Base-by-base conservation (phyloP, 1,284 basidiomycete genomes). In the Irpex lacteus region DNA sequence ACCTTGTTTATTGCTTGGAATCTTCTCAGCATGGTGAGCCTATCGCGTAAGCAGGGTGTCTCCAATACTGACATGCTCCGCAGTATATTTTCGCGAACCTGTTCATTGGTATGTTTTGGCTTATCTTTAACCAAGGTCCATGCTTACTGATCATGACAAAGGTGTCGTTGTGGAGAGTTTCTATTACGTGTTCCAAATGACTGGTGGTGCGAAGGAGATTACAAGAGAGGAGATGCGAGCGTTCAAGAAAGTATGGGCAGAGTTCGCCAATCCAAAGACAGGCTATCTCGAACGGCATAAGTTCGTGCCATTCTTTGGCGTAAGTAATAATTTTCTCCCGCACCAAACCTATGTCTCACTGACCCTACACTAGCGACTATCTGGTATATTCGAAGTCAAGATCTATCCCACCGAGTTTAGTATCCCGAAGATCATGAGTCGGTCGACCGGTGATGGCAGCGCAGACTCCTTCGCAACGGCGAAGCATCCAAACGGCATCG, bases 81-180 rank as follows among this genome's bases (percentile, higher is more conserved):
- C 73, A 95, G 94, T 96, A 95, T 74, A 95, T 96, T 71, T 96
- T 98, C 78, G 85, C 95, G 70, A 98, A 98, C 80, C 90, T 96
- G 87, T 96, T 96, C 75, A 95, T 92, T 78, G 92, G 91, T 89
- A 66, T 63, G 75, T 57, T 32, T 32, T 40, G 8, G 15, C 36
- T 59, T n/a, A 50, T 21, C 26, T 47, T 18, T 60, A 21, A 26
- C 3, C 2, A 26, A 26, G 26, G 3, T 26, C 3, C 3, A 26
- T 26, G 26, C 26, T 26, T 26, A 26, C 26, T 26, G 26, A 26
- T 4, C 26, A 26, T 26, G 26, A 4, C 3, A 26, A 26, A 84
- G 90, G 90, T 91, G 94, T 96, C 67, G 93, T 98, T 63, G 96
- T 98, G 70, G 92, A 98, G 76, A 98, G 93, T 73, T 98, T 99